Percentiles rank a stretch among this genome's conserved stretches.
These are phyloP conservation scores for Sugiyamaella xylanicola DNA, from an alignment of 1,139 yeast genomes.

Conservation along the genomic window DNA sequence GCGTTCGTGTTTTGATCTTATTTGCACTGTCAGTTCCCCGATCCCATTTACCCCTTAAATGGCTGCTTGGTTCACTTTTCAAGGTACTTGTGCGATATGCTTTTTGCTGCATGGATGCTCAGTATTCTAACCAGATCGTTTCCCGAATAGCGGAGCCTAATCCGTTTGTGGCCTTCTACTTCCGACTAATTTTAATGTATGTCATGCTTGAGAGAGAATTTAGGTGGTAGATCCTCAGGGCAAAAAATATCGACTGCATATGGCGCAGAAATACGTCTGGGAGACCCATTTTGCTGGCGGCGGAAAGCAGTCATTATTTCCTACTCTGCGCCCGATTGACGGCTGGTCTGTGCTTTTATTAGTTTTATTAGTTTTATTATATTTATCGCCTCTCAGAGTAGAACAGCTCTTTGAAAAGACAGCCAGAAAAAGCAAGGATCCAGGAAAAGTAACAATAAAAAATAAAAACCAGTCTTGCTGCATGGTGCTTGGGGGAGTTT, in stretches of 20 bases:
- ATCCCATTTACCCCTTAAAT: neutral
- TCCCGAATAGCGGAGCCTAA: neutral
- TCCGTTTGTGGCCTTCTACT: slow-evolving; percentile 1
- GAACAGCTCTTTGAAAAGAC: neutral
- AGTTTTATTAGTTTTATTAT: no score
- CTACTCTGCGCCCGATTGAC: neutral
- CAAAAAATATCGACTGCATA: neutral
- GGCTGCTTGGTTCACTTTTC: neutral
- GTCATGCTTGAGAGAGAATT: neutral
- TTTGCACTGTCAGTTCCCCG: neutral
- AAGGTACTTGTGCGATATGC: neutral
- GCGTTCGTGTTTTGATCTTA: no score
- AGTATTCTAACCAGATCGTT: neutral
- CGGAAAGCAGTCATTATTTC: neutral
- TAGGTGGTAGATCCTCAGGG: neutral
- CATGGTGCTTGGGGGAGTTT: neutral
- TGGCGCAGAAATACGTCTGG: neutral
- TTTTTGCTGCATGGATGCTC: neutral
- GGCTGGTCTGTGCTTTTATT: neutral
- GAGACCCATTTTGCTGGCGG: neutral
- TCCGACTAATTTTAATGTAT: neutral
- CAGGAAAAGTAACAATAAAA: neutral
- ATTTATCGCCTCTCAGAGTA: neutral
- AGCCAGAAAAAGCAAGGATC: neutral
- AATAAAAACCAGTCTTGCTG: neutral